Evolutionary conservation across 1,284 basidiomycete genomes (phyloP).

Genomic region (Uromyces viciae-fabae): DNA sequence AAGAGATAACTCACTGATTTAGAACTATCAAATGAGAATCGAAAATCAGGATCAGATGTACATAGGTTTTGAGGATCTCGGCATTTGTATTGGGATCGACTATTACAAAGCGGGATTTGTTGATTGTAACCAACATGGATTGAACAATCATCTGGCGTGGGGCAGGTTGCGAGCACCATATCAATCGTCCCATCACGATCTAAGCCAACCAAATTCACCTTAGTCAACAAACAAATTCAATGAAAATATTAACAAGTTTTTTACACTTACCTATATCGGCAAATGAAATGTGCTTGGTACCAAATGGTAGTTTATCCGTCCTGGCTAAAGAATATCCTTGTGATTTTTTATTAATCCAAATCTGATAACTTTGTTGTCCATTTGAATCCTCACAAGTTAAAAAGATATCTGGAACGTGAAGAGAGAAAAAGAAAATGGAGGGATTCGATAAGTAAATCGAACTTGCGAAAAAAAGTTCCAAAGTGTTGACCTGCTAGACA

Average conservation of each 20-base stretch:
- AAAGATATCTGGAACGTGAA: slow-evolving; percentile 67
- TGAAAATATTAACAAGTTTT: not conserved
- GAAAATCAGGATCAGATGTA: slow-evolving; percentile 72
- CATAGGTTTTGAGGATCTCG: slow-evolving; percentile 77
- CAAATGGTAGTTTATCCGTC: slow-evolving; percentile 68
- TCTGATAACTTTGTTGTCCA: slow-evolving; percentile 66
- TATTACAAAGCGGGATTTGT: slow-evolving; percentile 74
- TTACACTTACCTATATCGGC: slow-evolving; percentile 75
- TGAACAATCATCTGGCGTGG: slow-evolving; percentile 65
- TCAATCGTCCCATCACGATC: slow-evolving; percentile 96
- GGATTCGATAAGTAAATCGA: not conserved
- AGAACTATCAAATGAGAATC: slow-evolving; percentile 61
- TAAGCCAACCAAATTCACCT: slow-evolving; percentile 53
- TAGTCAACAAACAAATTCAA: not conserved
- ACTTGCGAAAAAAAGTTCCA: slow-evolving; percentile 45
- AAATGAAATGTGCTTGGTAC: slow-evolving; percentile 76
- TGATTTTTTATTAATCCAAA: slow-evolving; percentile 81
- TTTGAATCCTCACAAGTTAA: slow-evolving; percentile 71
- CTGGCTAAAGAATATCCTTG: slow-evolving; percentile 70
- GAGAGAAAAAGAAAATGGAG: not conserved
- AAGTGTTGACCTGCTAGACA: slow-evolving; percentile 71
- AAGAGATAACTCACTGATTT: not conserved
- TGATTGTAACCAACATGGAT: slow-evolving; percentile 92
- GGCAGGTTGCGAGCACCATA: slow-evolving; percentile 83
- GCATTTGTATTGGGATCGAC: slow-evolving; percentile 58